These are phyloP conservation scores for Volvox carteri DNA, from an alignment of 163 green algal genomes.

Conservation along the genomic window DNA sequence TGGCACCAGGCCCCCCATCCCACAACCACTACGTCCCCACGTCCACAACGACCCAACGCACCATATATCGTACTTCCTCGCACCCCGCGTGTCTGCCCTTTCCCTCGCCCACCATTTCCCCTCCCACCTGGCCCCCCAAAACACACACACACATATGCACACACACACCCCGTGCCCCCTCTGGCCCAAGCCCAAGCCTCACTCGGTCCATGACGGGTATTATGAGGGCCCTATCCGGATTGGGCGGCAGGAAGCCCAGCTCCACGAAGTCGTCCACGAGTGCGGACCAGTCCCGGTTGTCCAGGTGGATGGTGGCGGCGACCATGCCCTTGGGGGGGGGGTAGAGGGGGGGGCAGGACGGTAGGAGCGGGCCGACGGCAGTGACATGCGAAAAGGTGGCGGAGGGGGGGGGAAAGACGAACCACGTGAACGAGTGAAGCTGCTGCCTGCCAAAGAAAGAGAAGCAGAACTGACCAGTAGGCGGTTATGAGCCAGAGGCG, in stretches of 20 bases:
- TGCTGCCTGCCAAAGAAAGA: neutral
- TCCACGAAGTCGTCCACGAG: constrained; percentile 88
- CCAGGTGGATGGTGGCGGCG: constrained; percentile 82
- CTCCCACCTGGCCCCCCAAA: too few species aligned
- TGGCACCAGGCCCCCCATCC: too few species aligned
- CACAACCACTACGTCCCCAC: too few species aligned
- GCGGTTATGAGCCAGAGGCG: neutral
- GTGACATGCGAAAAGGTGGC: neutral
- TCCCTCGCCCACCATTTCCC: too few species aligned
- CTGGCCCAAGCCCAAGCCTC: neutral
- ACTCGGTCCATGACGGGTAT: constrained; percentile 86
- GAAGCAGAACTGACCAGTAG: neutral
- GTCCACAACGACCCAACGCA: too few species aligned
- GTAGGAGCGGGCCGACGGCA: neutral
- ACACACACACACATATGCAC: too few species aligned
- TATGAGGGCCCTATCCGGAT: constrained; percentile 77
- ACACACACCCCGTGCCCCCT: neutral
- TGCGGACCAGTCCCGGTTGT: constrained; percentile 84
- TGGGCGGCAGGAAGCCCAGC: constrained; percentile 81
- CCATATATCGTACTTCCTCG: too few species aligned
- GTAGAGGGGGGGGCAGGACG: neutral
- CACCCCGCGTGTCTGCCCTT: too few species aligned
- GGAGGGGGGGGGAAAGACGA: neutral
- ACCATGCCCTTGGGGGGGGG: constrained; percentile 79
- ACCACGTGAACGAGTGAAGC: too few species aligned